These are phyloP conservation scores for Podaxis sp. DNA, from an alignment of 768 basidiomycete genomes.

Conservation along the genomic window DNA sequence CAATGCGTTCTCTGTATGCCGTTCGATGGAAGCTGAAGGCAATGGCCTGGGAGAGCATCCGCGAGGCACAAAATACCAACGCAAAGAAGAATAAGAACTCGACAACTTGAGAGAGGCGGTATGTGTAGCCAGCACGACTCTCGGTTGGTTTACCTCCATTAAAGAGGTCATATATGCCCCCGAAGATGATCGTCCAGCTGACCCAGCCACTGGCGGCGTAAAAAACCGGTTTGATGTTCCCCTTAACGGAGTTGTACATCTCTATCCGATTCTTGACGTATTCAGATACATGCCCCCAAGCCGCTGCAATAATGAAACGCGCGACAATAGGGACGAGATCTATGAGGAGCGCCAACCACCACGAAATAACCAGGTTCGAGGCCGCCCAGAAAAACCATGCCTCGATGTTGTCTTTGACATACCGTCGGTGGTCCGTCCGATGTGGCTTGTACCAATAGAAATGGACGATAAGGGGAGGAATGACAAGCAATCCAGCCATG, in stretches of 20 bases:
- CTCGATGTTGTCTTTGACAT: slow-evolving; percentile 63
- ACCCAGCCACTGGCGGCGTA: slow-evolving; percentile 72
- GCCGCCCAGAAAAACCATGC: slow-evolving; percentile 86
- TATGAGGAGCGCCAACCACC: slow-evolving; percentile 73
- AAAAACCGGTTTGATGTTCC: slow-evolving; percentile 67
- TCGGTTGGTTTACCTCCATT: slow-evolving; percentile 31
- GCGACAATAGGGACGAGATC: slow-evolving; percentile 63
- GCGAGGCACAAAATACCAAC: slow-evolving; percentile 60
- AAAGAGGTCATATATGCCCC: slow-evolving; percentile 60
- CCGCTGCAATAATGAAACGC: slow-evolving; percentile 50
- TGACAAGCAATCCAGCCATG: slow-evolving; percentile 58
- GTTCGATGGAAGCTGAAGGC: slow-evolving; percentile 76
- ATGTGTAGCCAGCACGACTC: slow-evolving; percentile 63
- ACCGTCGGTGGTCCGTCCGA: slow-evolving; percentile 53
- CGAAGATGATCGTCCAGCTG: slow-evolving; percentile 77
- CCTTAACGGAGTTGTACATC: slow-evolving; percentile 68
- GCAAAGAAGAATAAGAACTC: slow-evolving; percentile 78
- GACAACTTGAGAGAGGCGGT: slow-evolving; percentile 57
- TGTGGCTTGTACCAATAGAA: slow-evolving; percentile 71
- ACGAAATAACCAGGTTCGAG: slow-evolving; percentile 73
- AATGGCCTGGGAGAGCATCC: slow-evolving; percentile 70
- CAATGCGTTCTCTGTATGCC: slow-evolving; percentile 72
- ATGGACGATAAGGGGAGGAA: slow-evolving; percentile 63
- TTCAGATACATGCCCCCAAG: slow-evolving; percentile 81
- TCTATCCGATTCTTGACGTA: slow-evolving; percentile 63